Percentiles rank a stretch among this genome's conserved stretches.
phyloP scores from a whole-genome alignment of 495 filamentous ascomycete genomes.

The Podospora appendiculata region DNA sequence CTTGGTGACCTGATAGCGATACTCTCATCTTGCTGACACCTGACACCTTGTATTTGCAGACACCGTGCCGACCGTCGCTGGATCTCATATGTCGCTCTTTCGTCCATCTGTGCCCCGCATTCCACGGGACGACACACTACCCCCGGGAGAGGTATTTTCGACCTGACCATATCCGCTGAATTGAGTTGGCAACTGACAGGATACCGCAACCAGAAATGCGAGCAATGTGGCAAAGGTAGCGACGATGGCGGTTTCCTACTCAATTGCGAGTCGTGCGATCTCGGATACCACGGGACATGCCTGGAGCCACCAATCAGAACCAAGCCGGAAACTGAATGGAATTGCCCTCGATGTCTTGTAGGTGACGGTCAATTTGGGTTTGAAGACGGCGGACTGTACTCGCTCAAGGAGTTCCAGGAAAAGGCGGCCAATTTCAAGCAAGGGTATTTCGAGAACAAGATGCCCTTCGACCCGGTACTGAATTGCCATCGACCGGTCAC shows the following conservation, averaged over 20 bases:
- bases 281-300: slow-evolving; percentile 80
- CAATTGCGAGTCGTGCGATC: slow-evolving; percentile 89
- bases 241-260: slow-evolving; percentile 60
- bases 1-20: slow-evolving; percentile 10
- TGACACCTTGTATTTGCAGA: slow-evolving; percentile 47
- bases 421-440: slow-evolving; percentile 94
- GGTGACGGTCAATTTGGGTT: slow-evolving; percentile 97
- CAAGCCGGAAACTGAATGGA: slow-evolving; percentile 85
- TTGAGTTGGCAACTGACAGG: slow-evolving; percentile 15
- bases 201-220: slow-evolving; percentile 57
- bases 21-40: slow-evolving; percentile 16
- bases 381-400: slow-evolving; percentile 94
- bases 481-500: slow-evolving; percentile 73
- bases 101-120: slow-evolving; percentile 70
- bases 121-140: slow-evolving; percentile 56
- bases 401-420: slow-evolving; percentile 91
- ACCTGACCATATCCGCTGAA: neutral
- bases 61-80: slow-evolving; percentile 80
- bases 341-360: slow-evolving; percentile 91
- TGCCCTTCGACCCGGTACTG: slow-evolving; percentile 80
- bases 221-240: slow-evolving; percentile 69
- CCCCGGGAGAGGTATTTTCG: slow-evolving; percentile 64
- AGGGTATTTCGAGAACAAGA: slow-evolving; percentile 81
- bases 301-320: slow-evolving; percentile 79
- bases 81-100: slow-evolving; percentile 93